Conservation (phyloP, 2,329 filamentous ascomycete genomes). For the Penicillium sp. region DNA sequence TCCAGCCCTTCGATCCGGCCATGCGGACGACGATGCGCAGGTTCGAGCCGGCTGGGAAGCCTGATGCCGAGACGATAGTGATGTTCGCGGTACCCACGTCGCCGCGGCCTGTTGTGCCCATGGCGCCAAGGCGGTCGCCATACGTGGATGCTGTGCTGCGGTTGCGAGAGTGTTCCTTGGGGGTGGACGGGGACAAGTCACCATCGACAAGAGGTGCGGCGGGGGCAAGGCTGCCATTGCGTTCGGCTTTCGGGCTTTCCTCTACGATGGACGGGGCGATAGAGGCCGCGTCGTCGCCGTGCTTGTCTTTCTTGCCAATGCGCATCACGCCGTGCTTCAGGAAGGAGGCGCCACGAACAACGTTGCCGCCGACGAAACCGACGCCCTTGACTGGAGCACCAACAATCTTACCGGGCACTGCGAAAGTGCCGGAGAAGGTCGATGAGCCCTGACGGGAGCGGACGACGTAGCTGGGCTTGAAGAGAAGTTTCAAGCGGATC, state of each 20-base stretch:
- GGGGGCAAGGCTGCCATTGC: slow-evolving; percentile 15
- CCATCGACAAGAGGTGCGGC: slow-evolving; percentile 31
- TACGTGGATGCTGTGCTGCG: slow-evolving; percentile 51
- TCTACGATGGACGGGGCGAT: slow-evolving; percentile 20
- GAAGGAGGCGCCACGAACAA: slow-evolving; percentile 88
- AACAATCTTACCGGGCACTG: slow-evolving; percentile 81
- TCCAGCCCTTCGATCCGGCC: slow-evolving; percentile 63
- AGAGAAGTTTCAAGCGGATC: slow-evolving; percentile 78
- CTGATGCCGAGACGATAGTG: slow-evolving; percentile 72
- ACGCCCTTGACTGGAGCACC: slow-evolving; percentile 94
- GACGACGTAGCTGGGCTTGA: slow-evolving; percentile 88
- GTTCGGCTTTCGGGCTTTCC: slow-evolving; percentile 20
- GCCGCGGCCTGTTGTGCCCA: slow-evolving; percentile 47
- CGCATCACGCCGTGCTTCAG: slow-evolving; percentile 76
- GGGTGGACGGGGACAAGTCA: slow-evolving; percentile 21
- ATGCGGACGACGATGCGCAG: slow-evolving; percentile 74
- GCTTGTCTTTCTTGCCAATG: slow-evolving; percentile 51
- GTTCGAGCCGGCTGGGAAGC: slow-evolving; percentile 73
- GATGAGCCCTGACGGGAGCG: slow-evolving; percentile 84
- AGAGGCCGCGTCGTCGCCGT: slow-evolving; percentile 36
- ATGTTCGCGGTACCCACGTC: slow-evolving; percentile 76
- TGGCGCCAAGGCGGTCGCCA: slow-evolving; percentile 51
- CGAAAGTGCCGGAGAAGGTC: slow-evolving; percentile 89
- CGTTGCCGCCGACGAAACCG: slow-evolving; percentile 75
- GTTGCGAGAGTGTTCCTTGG: slow-evolving; percentile 46